Conservation (phyloP, 2,329 filamentous ascomycete species). For the Pleomassaria siparia region DNA sequence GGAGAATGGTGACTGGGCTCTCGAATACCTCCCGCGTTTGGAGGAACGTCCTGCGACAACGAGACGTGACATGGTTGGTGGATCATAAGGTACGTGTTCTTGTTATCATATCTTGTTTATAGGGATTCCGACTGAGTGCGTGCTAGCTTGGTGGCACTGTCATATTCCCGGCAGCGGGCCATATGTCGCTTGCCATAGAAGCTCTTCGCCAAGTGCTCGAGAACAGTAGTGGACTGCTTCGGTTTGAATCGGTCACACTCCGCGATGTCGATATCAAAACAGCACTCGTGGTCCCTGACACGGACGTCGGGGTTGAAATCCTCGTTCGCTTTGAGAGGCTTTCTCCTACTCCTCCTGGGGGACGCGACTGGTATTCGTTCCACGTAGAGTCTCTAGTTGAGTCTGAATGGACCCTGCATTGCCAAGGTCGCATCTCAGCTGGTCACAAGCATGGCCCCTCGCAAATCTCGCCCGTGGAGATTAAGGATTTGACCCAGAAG, state of each 20-base stretch:
- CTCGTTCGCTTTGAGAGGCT: conserved; percentile 9
- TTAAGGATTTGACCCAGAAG: background rate
- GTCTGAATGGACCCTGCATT: too few species aligned
- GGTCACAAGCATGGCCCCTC: too few species aligned
- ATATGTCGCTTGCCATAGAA: conserved; percentile 42
- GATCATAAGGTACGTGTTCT: too few species aligned
- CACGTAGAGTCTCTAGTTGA: background rate
- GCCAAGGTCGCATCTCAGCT: too few species aligned
- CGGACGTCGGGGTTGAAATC: conserved; percentile 7
- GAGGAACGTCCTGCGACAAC: conserved; percentile 10
- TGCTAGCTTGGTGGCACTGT: conserved; percentile 19
- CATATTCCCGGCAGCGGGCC: conserved; percentile 49
- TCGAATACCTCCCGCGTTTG: conserved; percentile 4
- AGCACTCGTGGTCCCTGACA: conserved; percentile 11
- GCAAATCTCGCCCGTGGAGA: too few species aligned
- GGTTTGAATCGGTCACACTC: background rate
- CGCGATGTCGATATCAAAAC: conserved; percentile 11
- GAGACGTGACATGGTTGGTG: conserved; percentile 14
- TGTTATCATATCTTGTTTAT: too few species aligned
- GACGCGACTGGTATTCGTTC: conserved; percentile 2
- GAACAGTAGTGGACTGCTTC: too few species aligned
- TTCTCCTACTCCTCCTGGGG: too few species aligned
- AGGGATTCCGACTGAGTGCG: too few species aligned
- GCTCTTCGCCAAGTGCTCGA: background rate
- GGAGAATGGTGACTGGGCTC: background rate